Conservation (phyloP, 208 protist genomes). For the Giardia duodenalis region DNA sequence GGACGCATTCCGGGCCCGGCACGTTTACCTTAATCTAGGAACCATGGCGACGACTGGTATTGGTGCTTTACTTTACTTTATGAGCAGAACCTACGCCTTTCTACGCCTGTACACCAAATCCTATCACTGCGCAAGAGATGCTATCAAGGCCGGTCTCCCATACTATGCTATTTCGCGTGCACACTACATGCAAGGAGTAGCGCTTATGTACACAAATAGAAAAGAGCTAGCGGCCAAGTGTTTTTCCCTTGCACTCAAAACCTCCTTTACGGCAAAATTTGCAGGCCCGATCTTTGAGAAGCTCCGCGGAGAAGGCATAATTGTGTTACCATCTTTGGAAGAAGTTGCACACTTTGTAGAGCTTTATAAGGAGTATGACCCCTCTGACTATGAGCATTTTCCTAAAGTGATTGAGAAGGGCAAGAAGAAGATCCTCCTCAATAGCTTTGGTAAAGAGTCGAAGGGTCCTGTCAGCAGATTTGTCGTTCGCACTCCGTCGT, state of each 20-base stretch:
- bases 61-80: neutral
- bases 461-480: no score
- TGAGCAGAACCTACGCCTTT: constrained; percentile 9
- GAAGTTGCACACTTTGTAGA: neutral
- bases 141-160: neutral
- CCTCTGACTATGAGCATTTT: neutral
- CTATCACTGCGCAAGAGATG: constrained; percentile 19
- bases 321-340: neutral
- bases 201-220: constrained; percentile 3
- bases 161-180: constrained; percentile 1
- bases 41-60: constrained; percentile 9
- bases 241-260: neutral
- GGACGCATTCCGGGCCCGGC: neutral
- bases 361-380: neutral
- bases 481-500: neutral
- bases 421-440: neutral
- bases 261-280: neutral
- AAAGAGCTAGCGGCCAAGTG: constrained; percentile 10
- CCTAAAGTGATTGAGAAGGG: neutral
- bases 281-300: neutral
- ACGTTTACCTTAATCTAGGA: neutral
- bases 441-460: no score
- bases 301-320: neutral
- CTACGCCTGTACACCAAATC: constrained; percentile 20
- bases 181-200: constrained; percentile 18